phyloP scores from a whole-genome alignment of 2,329 filamentous ascomycete species.

The Ilyonectria mors-panacis region DNA sequence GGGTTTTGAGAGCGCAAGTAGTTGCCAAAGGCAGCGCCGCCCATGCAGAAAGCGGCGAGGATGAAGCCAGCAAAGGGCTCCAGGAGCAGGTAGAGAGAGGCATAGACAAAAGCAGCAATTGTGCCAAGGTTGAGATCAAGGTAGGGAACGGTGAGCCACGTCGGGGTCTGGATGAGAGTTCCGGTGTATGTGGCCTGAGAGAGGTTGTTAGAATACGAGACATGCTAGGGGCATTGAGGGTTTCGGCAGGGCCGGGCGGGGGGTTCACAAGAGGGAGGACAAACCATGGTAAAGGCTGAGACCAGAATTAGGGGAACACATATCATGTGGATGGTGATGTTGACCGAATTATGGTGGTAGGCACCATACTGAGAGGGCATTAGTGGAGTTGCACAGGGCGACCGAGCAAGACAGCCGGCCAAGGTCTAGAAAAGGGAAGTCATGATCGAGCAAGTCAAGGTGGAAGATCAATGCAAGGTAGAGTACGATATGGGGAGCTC shows the following conservation, averaged over 20 bases:
- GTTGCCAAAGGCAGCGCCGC: slow-evolving; percentile 81
- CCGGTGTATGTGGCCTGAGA: slow-evolving; percentile 73
- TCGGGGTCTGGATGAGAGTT: slow-evolving; percentile 74
- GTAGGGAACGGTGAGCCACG: slow-evolving; percentile 77
- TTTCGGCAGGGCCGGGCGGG: slow-evolving; percentile 14
- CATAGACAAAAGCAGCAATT: slow-evolving; percentile 77
- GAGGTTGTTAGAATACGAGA: slow-evolving; percentile 25
- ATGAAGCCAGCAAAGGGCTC: slow-evolving; percentile 92
- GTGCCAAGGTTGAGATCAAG: slow-evolving; percentile 77
- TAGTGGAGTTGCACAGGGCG: slow-evolving; percentile 25
- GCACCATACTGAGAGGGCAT: slow-evolving; percentile 77
- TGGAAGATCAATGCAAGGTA: not conserved
- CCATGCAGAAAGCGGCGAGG: slow-evolving; percentile 83
- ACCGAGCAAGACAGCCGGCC: not conserved
- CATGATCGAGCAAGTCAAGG: slow-evolving; percentile 10
- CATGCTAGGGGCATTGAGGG: slow-evolving; percentile 9
- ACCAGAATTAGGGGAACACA: slow-evolving; percentile 84
- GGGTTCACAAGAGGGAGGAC: slow-evolving; percentile 47
- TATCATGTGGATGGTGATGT: slow-evolving; percentile 83
- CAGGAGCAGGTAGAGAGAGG: slow-evolving; percentile 88
- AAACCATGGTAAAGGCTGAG: slow-evolving; percentile 79
- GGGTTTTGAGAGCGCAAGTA: slow-evolving; percentile 75
- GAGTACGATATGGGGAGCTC: slow-evolving; percentile 55
- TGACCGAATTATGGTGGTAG: slow-evolving; percentile 85
- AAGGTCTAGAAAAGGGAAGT: not conserved